Evolutionary conservation across 2,329 filamentous ascomycete species (phyloP).

Genomic region (Colletotrichum limetticola): DNA sequence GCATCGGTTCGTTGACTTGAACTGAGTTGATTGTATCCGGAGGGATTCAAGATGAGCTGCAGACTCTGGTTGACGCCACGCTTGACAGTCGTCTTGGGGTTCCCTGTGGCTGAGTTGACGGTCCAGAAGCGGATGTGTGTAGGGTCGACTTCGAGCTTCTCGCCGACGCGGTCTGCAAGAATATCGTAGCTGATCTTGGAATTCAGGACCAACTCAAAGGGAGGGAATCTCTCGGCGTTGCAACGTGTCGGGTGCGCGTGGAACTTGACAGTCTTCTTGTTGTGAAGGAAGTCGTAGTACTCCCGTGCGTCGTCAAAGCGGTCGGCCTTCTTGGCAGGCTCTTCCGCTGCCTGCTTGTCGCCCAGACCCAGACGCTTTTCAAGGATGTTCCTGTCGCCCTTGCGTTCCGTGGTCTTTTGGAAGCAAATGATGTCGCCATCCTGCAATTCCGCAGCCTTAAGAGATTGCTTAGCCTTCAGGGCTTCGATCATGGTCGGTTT

Average conservation of each 20-base stretch:
- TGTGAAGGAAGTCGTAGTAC: slow-evolving; percentile 94
- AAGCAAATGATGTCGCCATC: slow-evolving; percentile 98
- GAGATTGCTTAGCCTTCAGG: slow-evolving; percentile 89
- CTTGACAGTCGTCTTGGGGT: slow-evolving; percentile 82
- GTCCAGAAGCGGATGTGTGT: slow-evolving; percentile 94
- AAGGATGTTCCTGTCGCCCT: slow-evolving; percentile 50
- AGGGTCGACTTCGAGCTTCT: slow-evolving; percentile 78
- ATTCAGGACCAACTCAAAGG: slow-evolving; percentile 82
- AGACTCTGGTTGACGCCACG: slow-evolving; percentile 77
- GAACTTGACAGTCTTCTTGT: slow-evolving; percentile 84
- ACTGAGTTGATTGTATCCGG: slow-evolving; percentile 77
- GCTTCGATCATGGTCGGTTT: slow-evolving; percentile 97
- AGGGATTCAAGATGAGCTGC: slow-evolving; percentile 79
- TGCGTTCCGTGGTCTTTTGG: slow-evolving; percentile 71
- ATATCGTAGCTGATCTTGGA: slow-evolving; percentile 92
- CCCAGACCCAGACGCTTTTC: slow-evolving; percentile 51
- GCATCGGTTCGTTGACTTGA: slow-evolving; percentile 79
- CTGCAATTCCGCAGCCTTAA: slow-evolving; percentile 93
- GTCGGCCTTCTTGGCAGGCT: slow-evolving; percentile 56
- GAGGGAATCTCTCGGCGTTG: slow-evolving; percentile 67
- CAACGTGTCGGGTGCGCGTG: slow-evolving; percentile 71
- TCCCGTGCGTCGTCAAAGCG: slow-evolving; percentile 78
- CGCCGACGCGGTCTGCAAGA: slow-evolving; percentile 84
- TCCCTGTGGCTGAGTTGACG: slow-evolving; percentile 79
- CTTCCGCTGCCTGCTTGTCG: slow-evolving; percentile 51